Conservation (phyloP, 2,329 filamentous ascomycete species). For the Fusarium chlamydosporum region DNA sequence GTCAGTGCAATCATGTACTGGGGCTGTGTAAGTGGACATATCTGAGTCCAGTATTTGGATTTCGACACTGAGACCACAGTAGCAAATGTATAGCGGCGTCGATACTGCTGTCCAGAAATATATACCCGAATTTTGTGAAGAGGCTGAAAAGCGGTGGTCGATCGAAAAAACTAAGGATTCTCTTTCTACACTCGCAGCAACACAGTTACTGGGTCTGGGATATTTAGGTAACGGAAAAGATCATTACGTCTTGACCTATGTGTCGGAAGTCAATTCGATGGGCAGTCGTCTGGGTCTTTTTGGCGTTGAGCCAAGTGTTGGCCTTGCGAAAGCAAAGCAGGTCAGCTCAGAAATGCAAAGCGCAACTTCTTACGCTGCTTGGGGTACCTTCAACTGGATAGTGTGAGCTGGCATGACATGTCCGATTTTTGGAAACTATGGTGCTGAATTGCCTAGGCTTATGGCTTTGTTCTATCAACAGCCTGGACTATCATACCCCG, state of each 20-base stretch:
- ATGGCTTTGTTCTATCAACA: conserved; percentile 42
- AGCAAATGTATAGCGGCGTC: conserved; percentile 34
- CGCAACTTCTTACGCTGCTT: conserved; percentile 47
- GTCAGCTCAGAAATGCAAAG: conserved; percentile 17
- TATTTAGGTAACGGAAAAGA: conserved; percentile 56
- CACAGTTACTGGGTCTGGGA: conserved; percentile 54
- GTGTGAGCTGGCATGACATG: conserved; percentile 50
- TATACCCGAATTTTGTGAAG: conserved; percentile 21
- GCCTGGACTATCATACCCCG: conserved; percentile 49
- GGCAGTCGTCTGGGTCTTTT: conserved; percentile 53
- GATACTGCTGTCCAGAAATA: conserved; percentile 3
- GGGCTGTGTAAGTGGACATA: conserved; percentile 30
- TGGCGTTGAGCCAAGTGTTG: conserved; percentile 25
- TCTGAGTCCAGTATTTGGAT: not conserved
- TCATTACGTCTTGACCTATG: conserved; percentile 53
- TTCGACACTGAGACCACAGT: conserved; percentile 1
- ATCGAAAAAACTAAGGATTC: conserved; percentile 27
- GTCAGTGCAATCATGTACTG: conserved; percentile 32
- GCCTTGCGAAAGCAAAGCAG: conserved; percentile 25
- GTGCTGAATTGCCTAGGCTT: conserved; percentile 16
- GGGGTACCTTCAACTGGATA: conserved; percentile 58
- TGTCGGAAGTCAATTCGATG: conserved; percentile 51
- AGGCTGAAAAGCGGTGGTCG: conserved; percentile 28
- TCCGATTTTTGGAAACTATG: not conserved
- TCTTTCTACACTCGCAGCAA: conserved; percentile 51